A percentile compares a stretch with the other conserved stretches of the same genome.
Evolutionary conservation across 1,284 basidiomycete genomes (phyloP).

Genomic region (Leucoagaricus sp.): DNA sequence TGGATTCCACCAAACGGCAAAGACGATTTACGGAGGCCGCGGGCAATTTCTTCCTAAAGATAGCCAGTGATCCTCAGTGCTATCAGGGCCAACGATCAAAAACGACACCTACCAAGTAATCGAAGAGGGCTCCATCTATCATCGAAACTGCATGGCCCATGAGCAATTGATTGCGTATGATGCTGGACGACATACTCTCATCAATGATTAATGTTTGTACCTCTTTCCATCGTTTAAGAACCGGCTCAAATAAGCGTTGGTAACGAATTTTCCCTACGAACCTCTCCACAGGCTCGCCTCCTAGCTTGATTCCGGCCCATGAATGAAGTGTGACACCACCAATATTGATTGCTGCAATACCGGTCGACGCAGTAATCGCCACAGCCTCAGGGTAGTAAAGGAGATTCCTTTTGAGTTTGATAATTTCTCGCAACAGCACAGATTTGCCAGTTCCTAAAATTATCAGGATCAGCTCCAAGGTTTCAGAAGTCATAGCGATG

Average conservation of each 20-base stretch:
- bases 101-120: conserved; percentile 76
- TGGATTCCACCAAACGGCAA: conserved; percentile 89
- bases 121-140: conserved; percentile 87
- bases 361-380: conserved; percentile 89
- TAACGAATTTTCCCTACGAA: conserved; percentile 58
- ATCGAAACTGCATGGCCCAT: conserved; percentile 67
- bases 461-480: neutral
- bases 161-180: neutral
- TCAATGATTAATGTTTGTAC: conserved; percentile 87
- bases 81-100: too few relatives aligned
- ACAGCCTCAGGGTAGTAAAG: conserved; percentile 56
- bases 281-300: conserved; percentile 57
- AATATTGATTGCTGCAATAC: conserved; percentile 91
- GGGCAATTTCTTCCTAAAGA: conserved; percentile 55
- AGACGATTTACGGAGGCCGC: conserved; percentile 53
- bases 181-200: conserved; percentile 63
- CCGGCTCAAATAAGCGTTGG: conserved; percentile 61
- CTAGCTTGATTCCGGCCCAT: conserved; percentile 88
- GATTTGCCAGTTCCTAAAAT: conserved; percentile 87
- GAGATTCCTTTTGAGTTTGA: conserved; percentile 49
- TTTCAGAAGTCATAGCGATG: neutral
- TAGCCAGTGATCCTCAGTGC: neutral
- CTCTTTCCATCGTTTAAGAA: conserved; percentile 70
- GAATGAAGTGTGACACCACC: conserved; percentile 88
- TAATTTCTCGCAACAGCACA: conserved; percentile 86